Base-by-base conservation (phyloP, 116 monocot species). In the Phalaenopsis hybrid region DNA sequence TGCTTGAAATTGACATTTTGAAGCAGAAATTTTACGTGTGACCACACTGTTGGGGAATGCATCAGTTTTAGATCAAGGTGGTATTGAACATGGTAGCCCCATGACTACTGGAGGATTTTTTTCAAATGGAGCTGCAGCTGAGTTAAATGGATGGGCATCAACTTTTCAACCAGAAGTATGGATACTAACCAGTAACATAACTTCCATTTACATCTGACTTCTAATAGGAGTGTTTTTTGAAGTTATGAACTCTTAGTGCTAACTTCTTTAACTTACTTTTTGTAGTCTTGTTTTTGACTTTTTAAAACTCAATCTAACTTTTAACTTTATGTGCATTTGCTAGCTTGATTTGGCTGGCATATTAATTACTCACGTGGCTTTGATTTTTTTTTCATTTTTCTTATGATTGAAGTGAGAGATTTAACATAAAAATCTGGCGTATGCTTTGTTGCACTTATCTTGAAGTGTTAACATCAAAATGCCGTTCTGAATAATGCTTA, bases 11-110 rank as follows among this genome's bases (percentile, higher is more conserved):
- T 96, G 92, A 87, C 82, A 88, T 95, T 87, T 77, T 96, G 92
- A 89, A 97, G 84, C 97, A 97, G 97, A 97, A 94, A 94, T 97
- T 90, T 90, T 97, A 87, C 94, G 94, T 91, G 90, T 94, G 86
- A 94, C 94, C 79, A 85, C 90, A 84, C 85, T 94, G 50, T 90
- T 97, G 97, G 97, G 91, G 92, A 97, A 94, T 91, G 92, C 94
- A 76, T 89, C 97, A 88, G 87, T 91, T 86, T 90, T 94, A 91
- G 92, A 95, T 85, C 95, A 89, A 81, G 87, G 84, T 89, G 91
- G 88, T 82, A 79, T 94, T 87, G 94, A 97, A 90, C 96, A 96
- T 92, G 94, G 89, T 94, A 94, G 93, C 86, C 91, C 90, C 65
- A 85, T 94, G 86, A 91, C 74, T 79, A 90, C 89, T 79, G 93